Percentiles rank a stretch among this genome's conserved stretches.
Evolutionary conservation across 768 basidiomycete genomes (phyloP).

Genomic region (Trametes sanguinea): DNA sequence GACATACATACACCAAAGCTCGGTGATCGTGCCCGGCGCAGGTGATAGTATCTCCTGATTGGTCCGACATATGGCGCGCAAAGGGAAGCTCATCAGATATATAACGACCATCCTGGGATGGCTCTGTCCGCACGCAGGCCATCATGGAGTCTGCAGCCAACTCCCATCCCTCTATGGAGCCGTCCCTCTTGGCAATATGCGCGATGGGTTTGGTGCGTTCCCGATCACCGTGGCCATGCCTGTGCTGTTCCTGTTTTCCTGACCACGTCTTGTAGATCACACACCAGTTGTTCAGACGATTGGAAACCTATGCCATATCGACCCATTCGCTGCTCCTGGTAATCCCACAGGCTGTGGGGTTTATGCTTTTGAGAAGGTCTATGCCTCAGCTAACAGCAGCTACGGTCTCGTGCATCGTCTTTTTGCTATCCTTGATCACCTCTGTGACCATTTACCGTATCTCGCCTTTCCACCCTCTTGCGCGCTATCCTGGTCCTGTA

Average conservation of each 20-base stretch:
- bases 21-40: no score
- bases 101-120: no score
- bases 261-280: not conserved
- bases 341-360: not conserved
- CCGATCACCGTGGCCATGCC: not conserved
- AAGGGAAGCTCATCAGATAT: no score
- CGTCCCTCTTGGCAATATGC: not conserved
- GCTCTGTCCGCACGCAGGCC: no score
- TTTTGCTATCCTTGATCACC: slow-evolving; percentile 24
- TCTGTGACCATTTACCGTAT: slow-evolving; percentile 39
- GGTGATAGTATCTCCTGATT: no score
- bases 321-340: not conserved
- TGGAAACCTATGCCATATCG: not conserved
- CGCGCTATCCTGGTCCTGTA: slow-evolving; percentile 38
- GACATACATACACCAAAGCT: no score
- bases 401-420: not conserved
- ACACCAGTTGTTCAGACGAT: slow-evolving; percentile 9
- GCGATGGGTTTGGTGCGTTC: not conserved
- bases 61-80: no score
- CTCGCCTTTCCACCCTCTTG: slow-evolving; percentile 42
- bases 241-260: not conserved
- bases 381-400: no score
- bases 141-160: no score
- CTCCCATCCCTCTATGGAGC: slow-evolving; percentile 32
- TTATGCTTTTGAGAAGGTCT: no score